Percentiles rank a stretch among this genome's conserved stretches.
Conservation (phyloP, 768 basidiomycete genomes). For the Hypholoma sublateritium region DNA sequence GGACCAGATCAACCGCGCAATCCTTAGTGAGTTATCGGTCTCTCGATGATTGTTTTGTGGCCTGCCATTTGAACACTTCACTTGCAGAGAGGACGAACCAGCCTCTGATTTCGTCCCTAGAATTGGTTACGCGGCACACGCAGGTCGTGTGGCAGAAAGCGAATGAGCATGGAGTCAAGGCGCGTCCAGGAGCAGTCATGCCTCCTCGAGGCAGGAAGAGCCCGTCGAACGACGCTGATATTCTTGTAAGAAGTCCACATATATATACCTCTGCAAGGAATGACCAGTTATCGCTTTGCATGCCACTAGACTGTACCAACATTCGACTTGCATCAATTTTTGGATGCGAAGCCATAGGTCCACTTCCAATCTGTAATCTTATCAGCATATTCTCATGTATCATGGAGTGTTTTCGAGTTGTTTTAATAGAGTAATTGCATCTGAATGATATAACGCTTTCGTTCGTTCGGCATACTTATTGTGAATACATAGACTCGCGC, state of each 20-base stretch:
- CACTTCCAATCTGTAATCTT: neutral
- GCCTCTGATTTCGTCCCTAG: slow-evolving; percentile 59
- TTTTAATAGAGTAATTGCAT: too few relatives aligned
- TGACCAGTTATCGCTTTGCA: slow-evolving; percentile 1
- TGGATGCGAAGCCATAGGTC: slow-evolving; percentile 45
- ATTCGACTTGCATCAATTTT: slow-evolving; percentile 55
- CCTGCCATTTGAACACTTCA: neutral
- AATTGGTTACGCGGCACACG: slow-evolving; percentile 66
- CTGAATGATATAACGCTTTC: neutral
- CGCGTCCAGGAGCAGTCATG: slow-evolving; percentile 47
- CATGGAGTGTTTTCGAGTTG: too few relatives aligned
- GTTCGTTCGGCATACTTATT: neutral
- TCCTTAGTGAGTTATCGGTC: slow-evolving; percentile 60
- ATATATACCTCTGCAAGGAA: neutral
- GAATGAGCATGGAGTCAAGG: slow-evolving; percentile 46
- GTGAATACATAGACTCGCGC: neutral
- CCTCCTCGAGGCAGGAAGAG: slow-evolving; percentile 34
- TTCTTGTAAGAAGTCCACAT: slow-evolving; percentile 31
- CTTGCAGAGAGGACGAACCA: slow-evolving; percentile 48
- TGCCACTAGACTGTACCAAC: slow-evolving; percentile 40
- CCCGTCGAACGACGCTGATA: slow-evolving; percentile 31
- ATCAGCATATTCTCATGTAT: neutral
- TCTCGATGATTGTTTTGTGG: neutral
- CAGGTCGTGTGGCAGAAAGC: slow-evolving; percentile 59
- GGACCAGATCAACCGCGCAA: slow-evolving; percentile 85